A percentile compares a stretch with the other conserved stretches of the same genome.
phyloP scores from a whole-genome alignment of 2,329 filamentous ascomycete species.

The Calycina herbarum region DNA sequence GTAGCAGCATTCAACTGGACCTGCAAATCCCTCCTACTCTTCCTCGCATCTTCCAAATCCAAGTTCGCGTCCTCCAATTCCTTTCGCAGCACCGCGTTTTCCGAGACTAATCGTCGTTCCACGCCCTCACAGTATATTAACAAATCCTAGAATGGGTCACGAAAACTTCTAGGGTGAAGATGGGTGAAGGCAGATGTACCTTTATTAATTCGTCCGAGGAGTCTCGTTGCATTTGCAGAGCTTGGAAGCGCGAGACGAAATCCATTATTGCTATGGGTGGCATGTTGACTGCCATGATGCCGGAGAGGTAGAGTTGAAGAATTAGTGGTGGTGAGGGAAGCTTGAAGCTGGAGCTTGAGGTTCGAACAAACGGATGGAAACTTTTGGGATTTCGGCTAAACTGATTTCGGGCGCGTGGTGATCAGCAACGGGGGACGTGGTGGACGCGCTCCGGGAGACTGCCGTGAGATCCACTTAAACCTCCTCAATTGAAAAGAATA shows the following conservation, averaged over 20 bases:
- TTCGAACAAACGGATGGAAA: neutral
- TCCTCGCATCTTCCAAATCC: conserved; percentile 52
- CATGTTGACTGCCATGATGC: conserved; percentile 11
- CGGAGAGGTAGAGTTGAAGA: neutral
- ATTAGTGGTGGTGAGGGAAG: neutral
- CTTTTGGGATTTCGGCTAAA: neutral
- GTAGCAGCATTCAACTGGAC: conserved; percentile 46
- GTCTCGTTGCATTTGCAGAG: conserved; percentile 45
- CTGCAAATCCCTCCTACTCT: conserved; percentile 52
- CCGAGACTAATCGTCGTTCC: conserved; percentile 45
- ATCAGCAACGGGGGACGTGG: neutral
- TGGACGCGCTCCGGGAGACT: neutral
- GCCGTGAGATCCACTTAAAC: too few relatives aligned
- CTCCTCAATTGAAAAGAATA: too few relatives aligned
- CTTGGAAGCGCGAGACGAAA: conserved; percentile 50
- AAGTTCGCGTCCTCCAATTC: conserved; percentile 48
- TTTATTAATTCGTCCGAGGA: conserved; percentile 48
- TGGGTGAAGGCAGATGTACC: conserved; percentile 37
- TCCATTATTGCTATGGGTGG: conserved; percentile 39
- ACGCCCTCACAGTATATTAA: conserved; percentile 47
- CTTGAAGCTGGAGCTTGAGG: neutral
- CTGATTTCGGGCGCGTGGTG: neutral
- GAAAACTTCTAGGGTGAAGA: neutral
- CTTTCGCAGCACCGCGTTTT: conserved; percentile 46
- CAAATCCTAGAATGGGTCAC: conserved; percentile 44